A percentile compares a stretch with the other conserved stretches of the same genome.
Evolutionary conservation across 2,329 filamentous ascomycete species (phyloP).

Genomic region (Colletotrichum sublineola): DNA sequence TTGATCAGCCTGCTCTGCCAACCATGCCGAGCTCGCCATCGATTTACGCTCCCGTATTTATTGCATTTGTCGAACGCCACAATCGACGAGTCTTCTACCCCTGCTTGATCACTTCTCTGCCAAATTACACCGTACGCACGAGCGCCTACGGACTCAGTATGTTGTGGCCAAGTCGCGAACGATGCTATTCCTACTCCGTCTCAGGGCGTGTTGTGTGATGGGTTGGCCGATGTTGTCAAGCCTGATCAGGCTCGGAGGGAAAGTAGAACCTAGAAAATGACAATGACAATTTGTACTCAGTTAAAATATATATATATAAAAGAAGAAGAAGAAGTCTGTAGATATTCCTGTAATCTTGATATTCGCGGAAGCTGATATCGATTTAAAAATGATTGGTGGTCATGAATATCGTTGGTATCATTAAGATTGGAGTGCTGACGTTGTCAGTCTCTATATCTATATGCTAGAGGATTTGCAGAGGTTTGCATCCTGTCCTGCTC

Average conservation of each 20-base stretch:
- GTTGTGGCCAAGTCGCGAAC: slow-evolving; percentile 23
- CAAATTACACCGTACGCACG: neutral
- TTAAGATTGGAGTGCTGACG: slow-evolving; percentile 27
- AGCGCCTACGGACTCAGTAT: neutral
- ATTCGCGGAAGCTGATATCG: neutral
- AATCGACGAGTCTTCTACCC: neutral
- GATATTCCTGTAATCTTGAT: neutral
- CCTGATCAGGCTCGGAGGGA: neutral
- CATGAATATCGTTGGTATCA: slow-evolving; percentile 36
- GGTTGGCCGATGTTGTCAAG: slow-evolving; percentile 2
- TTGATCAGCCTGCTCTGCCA: neutral
- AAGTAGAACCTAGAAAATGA: no score
- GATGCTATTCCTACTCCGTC: neutral
- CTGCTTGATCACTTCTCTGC: neutral
- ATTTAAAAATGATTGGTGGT: neutral
- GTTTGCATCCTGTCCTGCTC: neutral
- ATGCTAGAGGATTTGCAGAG: slow-evolving; percentile 13
- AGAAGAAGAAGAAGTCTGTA: neutral
- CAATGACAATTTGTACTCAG: no score
- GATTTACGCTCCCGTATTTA: no score
- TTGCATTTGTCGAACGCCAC: neutral
- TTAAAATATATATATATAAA: no score
- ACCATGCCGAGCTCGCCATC: neutral
- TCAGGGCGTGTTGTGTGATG: neutral
- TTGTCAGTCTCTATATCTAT: slow-evolving; percentile 23